Evolutionary conservation across 305 asterid species (phyloP).

Genomic region (Vinca major): DNA sequence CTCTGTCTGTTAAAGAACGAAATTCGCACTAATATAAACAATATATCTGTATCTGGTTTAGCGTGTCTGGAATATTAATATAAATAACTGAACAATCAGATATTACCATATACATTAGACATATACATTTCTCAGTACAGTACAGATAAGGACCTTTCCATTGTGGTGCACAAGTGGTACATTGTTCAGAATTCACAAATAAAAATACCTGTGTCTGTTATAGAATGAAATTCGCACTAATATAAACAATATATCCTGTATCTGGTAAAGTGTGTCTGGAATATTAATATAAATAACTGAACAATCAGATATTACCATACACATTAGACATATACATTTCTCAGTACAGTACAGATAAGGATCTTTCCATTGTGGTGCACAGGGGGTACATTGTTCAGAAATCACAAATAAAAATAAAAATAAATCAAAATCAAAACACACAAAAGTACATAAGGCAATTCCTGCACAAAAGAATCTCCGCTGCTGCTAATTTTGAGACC

Average conservation of each 20-base stretch:
- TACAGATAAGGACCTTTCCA: not conserved
- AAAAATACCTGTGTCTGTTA: too few relatives aligned
- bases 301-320: not conserved
- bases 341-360: not conserved
- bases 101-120: not conserved
- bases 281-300: not conserved
- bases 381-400: not conserved
- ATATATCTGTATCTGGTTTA: not conserved
- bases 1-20: slow-evolving; percentile 25
- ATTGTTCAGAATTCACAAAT: not conserved
- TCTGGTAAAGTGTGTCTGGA: not conserved
- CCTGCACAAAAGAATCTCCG: not conserved
- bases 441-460: not conserved
- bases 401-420: not conserved
- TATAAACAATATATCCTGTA: not conserved
- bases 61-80: not conserved
- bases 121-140: not conserved
- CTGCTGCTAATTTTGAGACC: not conserved
- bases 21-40: not conserved
- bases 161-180: not conserved
- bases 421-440: not conserved
- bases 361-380: not conserved
- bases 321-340: not conserved
- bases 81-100: not conserved
- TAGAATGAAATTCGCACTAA: not conserved